Percentiles rank a stretch among this genome's conserved stretches.
These are phyloP conservation scores for Boletus subparvulus DNA, from an alignment of 768 basidiomycete species.

Conservation along the genomic window DNA sequence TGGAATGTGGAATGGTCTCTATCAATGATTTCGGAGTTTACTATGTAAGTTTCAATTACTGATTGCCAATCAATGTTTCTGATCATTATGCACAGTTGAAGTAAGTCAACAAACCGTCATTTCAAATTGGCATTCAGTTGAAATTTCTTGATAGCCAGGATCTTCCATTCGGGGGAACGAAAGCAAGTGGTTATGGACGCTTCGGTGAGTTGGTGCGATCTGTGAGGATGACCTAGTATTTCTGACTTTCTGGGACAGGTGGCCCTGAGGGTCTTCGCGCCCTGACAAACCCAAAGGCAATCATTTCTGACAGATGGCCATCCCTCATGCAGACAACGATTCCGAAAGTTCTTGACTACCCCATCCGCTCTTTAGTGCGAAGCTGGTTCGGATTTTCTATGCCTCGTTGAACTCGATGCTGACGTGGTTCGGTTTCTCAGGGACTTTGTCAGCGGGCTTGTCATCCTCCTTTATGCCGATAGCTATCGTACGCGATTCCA, in stretches of 20 bases:
- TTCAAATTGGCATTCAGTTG: neutral
- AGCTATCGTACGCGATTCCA: slow-evolving; percentile 44
- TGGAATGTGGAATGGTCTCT: slow-evolving; percentile 97
- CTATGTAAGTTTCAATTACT: slow-evolving; percentile 54
- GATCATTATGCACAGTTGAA: slow-evolving; percentile 51
- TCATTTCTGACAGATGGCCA: slow-evolving; percentile 85
- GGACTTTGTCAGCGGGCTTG: slow-evolving; percentile 52
- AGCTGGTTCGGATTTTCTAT: slow-evolving; percentile 61
- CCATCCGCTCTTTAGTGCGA: slow-evolving; percentile 64
- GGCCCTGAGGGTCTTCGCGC: slow-evolving; percentile 92
- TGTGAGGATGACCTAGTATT: slow-evolving; percentile 3
- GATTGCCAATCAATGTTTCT: slow-evolving; percentile 12
- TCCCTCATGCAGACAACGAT: slow-evolving; percentile 81
- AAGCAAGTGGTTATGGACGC: slow-evolving; percentile 89
- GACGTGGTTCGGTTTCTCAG: slow-evolving; percentile 27
- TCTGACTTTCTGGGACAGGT: slow-evolving; percentile 42
- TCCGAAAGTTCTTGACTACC: slow-evolving; percentile 84
- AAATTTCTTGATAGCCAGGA: slow-evolving; percentile 59
- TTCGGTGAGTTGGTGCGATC: slow-evolving; percentile 57
- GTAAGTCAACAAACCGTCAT: slow-evolving; percentile 39
- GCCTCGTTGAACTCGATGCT: neutral
- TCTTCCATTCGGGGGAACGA: slow-evolving; percentile 92
- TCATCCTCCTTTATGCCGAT: slow-evolving; percentile 50
- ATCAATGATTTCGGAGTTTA: slow-evolving; percentile 93
- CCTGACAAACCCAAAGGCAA: slow-evolving; percentile 84